phyloP scores from a whole-genome alignment of 2,329 filamentous ascomycete genomes.

The Aspergillus flavus region DNA sequence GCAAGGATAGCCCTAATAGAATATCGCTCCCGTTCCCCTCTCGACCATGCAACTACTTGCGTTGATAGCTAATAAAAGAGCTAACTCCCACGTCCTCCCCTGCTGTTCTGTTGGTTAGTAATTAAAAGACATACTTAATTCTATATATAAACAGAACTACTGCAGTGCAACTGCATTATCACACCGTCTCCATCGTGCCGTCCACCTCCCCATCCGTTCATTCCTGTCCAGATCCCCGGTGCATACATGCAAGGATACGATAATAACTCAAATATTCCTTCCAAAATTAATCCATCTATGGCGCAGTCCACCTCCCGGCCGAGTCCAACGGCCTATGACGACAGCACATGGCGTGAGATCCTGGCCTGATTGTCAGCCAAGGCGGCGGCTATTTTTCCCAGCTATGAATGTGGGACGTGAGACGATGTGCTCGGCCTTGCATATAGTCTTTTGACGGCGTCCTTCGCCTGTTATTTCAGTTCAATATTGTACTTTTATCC shows the following conservation, averaged over 20 bases:
- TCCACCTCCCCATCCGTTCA: neutral
- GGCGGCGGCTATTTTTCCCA: neutral
- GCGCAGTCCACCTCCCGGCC: neutral
- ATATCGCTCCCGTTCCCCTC: neutral
- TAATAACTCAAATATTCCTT: neutral
- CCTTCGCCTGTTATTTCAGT: neutral
- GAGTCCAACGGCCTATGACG: neutral
- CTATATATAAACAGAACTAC: neutral
- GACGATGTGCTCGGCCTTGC: neutral
- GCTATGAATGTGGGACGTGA: neutral
- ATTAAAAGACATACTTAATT: neutral
- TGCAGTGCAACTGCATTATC: slow-evolving; percentile 5
- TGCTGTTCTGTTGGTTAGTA: neutral
- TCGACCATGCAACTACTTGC: neutral
- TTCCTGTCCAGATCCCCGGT: neutral
- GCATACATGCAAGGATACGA: neutral
- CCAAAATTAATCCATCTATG: neutral
- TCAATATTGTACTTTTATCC: neutral
- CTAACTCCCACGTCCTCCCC: neutral
- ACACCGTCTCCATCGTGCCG: neutral
- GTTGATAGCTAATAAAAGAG: neutral
- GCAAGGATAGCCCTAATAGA: neutral
- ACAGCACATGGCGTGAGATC: neutral
- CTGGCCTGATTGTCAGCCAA: neutral
- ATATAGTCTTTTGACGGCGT: neutral